Evolutionary conservation across 176 grass and related monocot genomes (phyloP), one percentile per base, ranked within the genome.

Genomic region (Juncus inflexus): DNA sequence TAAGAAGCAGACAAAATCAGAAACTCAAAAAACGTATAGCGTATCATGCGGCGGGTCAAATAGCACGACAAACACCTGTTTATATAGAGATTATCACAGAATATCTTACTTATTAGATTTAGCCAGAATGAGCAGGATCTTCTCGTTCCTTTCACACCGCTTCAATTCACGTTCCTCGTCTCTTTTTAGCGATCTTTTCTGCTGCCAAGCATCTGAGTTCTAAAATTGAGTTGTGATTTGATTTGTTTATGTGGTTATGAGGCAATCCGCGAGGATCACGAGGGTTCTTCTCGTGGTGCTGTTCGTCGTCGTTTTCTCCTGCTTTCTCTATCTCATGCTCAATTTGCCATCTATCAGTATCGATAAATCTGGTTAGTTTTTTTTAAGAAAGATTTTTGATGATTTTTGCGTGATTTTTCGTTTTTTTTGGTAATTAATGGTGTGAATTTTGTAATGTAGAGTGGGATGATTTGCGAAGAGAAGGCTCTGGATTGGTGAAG

Each of bases 401-500:
- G 13, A 41, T 61, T 2, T 16, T 61, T 70, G 2, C 41, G 12
- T 10, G 54, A 10, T 4, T 63, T 13, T 63, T 63, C 12, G 19
- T 63, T 40, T 53, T 40, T 53, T 13, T 55, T 15, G 9, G 37
- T 35, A 15, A 7, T 42, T 42, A 16, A 42, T 28, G 5, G 37
- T 63, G 12, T 35, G 63, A n/a, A 55, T 60, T 75, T 16, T 60
- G 72, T 11, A 28, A 42, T 71, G 40, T 66, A 82, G 80, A 4
- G 28, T 19, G 57, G 73, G 47, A 76, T 38, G 52, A 60, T 40
- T 66, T 65, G 5, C 50, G 42, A 74, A 40, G 66, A 38, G 72
- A 60, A 45, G 41, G 58, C 65, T 52, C 59, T 28, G 37, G 50
- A 43, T 77, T 77, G 50, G 59, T 82, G 56, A 82, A 65, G 51